Evolutionary conservation across 83 land plant genomes (phyloP), one percentile per base, ranked within the genome.

Genomic region (Picea mariana): DNA sequence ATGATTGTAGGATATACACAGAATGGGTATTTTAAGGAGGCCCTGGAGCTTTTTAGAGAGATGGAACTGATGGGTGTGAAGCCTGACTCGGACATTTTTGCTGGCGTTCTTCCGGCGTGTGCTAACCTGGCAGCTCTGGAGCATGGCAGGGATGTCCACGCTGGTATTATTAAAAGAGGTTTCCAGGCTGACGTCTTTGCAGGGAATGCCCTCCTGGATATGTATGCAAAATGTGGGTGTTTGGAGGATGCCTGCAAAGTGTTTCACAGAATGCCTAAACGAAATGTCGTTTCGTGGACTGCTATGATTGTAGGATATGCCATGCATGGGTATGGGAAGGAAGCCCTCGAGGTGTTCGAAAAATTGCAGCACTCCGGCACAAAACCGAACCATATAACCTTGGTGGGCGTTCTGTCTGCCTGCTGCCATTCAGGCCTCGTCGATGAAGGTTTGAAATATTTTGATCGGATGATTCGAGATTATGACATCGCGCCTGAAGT

Each of bases 11-110:
- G 2, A 64, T 61, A n/a, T 68, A 58, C 66, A n/a, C 85, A 77
- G 11, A 24, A 9, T 55, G 88, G 82, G 15, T 18, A 66, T 5
- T 16, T 67, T 6, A 75, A 47, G 0, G 82, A 80, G 52, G 83
- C 80, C 13, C 60, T 86, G 23, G 20, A 42, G 12, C 61, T 71
- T 63, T 86, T 86, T 64, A 4, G 9, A 65, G 31, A 23, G 24
- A 65, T 65, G 67, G 31, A 65, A 65, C 11, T 21, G 2, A 23
- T 31, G 9, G 24, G 67, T 1, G 27, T 77, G 40, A 12, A 47
- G 58, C 89, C 89, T 5, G 73, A 87, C 52, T 62, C 60, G 6
- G 59, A 80, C 8, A 85, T 84, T 21, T 79, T 87, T 79, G 65
- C 77, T 12, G 76, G 79, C 11, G 52, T 79, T 23, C 77, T 84